Evolutionary conservation across 225 moss, liverwort and hornwort species (phyloP).

Genomic region (Polytrichum commune): DNA sequence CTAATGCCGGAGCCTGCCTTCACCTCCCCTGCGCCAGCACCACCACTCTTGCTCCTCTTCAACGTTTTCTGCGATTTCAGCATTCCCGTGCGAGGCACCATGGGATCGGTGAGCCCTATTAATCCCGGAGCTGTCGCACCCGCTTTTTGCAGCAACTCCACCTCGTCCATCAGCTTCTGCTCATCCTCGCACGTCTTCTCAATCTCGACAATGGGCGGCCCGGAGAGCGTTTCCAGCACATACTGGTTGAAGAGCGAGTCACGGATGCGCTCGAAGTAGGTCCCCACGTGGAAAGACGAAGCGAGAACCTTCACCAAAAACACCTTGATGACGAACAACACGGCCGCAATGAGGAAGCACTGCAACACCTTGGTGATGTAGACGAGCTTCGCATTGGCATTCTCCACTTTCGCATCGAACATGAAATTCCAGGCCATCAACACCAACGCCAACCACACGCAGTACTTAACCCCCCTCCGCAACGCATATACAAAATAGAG

Average conservation of each 20-base stretch:
- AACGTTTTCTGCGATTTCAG: constrained; percentile 9
- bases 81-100: constrained; percentile 25
- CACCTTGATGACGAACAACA: constrained; percentile 66
- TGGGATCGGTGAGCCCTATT: constrained; percentile 41
- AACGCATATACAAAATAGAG: constrained; percentile 90
- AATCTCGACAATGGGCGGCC: constrained; percentile 59
- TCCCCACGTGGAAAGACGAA: constrained; percentile 82
- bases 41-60: constrained; percentile 25
- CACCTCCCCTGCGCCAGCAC: constrained; percentile 25
- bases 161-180: constrained; percentile 68
- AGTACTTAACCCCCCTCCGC: constrained; percentile 72
- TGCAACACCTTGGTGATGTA: constrained; percentile 75
- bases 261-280: constrained; percentile 93
- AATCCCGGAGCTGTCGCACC: constrained; percentile 76
- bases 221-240: constrained; percentile 74
- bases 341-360: constrained; percentile 67
- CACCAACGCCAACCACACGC: constrained; percentile 82
- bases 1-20: constrained; percentile 48
- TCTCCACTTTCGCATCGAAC: constrained; percentile 64
- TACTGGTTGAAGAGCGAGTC: constrained; percentile 92
- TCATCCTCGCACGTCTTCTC: constrained; percentile 69
- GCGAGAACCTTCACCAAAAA: constrained; percentile 82
- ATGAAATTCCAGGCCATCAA: constrained; percentile 88
- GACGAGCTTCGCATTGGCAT: constrained; percentile 38
- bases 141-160: constrained; percentile 59